phyloP scores from a whole-genome alignment of 2,329 filamentous ascomycete genomes.

The Hypoxylon sp. region DNA sequence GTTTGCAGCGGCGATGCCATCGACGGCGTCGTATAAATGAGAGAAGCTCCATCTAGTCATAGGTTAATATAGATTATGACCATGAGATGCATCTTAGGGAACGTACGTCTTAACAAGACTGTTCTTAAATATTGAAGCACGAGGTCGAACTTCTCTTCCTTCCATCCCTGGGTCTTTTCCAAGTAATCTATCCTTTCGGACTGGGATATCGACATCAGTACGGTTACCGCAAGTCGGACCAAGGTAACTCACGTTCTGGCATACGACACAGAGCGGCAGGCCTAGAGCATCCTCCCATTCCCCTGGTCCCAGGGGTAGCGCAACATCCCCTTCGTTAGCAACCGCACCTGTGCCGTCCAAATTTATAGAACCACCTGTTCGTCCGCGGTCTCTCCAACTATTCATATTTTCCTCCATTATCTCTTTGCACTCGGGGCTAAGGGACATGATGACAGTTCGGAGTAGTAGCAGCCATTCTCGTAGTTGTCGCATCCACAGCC shows the following conservation, averaged over 20 bases:
- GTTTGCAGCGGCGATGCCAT: constrained; percentile 82
- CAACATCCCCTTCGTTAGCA: constrained; percentile 76
- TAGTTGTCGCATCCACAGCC: constrained; percentile 90
- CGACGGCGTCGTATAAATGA: constrained; percentile 87
- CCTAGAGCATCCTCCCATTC: constrained; percentile 95
- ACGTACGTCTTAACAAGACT: constrained; percentile 85
- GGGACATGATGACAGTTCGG: constrained; percentile 79
- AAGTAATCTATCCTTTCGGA: constrained; percentile 91
- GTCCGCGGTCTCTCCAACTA: constrained; percentile 82
- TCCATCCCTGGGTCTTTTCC: constrained; percentile 92
- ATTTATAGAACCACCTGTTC: constrained; percentile 73
- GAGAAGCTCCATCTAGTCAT: constrained; percentile 80
- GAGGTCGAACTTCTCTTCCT: constrained; percentile 96
- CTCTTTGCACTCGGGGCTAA: constrained; percentile 82
- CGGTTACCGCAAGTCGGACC: neutral
- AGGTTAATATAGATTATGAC: constrained; percentile 21
- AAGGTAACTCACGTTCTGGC: constrained; percentile 81
- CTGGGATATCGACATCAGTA: constrained; percentile 59
- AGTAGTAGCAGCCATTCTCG: constrained; percentile 91
- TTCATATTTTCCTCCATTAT: constrained; percentile 90
- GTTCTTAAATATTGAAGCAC: constrained; percentile 94
- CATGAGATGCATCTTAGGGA: constrained; percentile 24
- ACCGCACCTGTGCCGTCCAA: constrained; percentile 73
- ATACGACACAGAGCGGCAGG: constrained; percentile 92
- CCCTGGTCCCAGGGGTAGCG: constrained; percentile 84